Evolutionary conservation across 2,329 filamentous ascomycete genomes (phyloP).

Genomic region (Chalaropsis ovoidea): DNA sequence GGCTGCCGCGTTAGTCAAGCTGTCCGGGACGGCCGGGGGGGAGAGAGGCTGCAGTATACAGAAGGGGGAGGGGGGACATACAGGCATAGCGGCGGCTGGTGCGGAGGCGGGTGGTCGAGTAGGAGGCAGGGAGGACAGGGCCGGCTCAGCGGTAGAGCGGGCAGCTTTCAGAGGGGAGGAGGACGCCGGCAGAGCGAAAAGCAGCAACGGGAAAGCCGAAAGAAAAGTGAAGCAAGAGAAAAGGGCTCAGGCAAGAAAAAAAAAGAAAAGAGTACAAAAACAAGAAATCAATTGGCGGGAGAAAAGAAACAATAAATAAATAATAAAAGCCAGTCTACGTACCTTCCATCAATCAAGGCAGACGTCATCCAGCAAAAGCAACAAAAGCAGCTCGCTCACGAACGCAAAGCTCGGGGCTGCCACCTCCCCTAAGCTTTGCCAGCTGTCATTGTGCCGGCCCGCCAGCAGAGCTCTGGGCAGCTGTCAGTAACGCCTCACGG

Average conservation of each 20-base stretch:
- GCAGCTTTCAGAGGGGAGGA: too few species aligned
- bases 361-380: background rate
- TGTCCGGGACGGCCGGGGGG: background rate
- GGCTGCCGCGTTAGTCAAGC: background rate
- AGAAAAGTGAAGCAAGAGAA: background rate
- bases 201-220: too few species aligned
- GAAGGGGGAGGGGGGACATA: background rate
- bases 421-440: background rate
- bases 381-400: background rate
- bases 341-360: background rate
- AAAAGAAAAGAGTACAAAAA: background rate
- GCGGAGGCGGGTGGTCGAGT: background rate
- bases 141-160: too few species aligned
- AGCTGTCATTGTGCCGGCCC: background rate
- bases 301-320: background rate
- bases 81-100: slow-evolving; percentile 10
- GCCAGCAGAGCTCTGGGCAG: background rate
- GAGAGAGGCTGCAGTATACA: background rate
- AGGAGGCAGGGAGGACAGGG: background rate
- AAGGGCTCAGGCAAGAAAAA: background rate
- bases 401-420: background rate
- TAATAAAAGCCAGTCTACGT: background rate
- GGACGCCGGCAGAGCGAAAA: too few species aligned
- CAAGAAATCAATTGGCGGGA: background rate
- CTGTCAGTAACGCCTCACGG: background rate